Evolutionary conservation across 1,284 basidiomycete species (phyloP).

Genomic region (Stereum hirsutum): DNA sequence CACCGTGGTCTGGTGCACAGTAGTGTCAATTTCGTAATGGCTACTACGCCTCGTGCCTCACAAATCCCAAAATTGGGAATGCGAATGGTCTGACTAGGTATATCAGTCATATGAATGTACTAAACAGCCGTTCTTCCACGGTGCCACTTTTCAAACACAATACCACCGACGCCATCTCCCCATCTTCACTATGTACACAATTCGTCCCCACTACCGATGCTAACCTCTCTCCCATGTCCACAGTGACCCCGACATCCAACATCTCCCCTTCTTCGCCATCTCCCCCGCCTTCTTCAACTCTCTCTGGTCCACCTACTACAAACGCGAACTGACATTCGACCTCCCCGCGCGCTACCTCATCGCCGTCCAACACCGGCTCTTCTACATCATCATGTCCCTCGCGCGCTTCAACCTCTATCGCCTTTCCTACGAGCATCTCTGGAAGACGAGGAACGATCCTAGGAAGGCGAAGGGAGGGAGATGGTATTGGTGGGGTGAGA

Average conservation of each 20-base stretch:
- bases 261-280: slow-evolving; percentile 96
- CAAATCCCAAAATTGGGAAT: too few species aligned
- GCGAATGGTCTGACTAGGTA: too few species aligned
- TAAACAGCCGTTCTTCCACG: too few species aligned
- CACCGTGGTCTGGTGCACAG: too few species aligned
- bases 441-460: slow-evolving; percentile 52
- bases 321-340: slow-evolving; percentile 81
- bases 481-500: slow-evolving; percentile 70
- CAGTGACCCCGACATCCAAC: slow-evolving; percentile 93
- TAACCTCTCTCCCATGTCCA: slow-evolving; percentile 17
- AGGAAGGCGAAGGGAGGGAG: slow-evolving; percentile 49
- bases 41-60: too few species aligned
- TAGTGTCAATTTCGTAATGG: too few species aligned
- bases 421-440: slow-evolving; percentile 77
- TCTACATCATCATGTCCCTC: slow-evolving; percentile 88
- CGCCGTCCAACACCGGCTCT: slow-evolving; percentile 83
- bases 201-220: not conserved
- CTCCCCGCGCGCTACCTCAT: slow-evolving; percentile 60
- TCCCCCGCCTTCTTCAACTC: slow-evolving; percentile 79
- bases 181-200: slow-evolving; percentile 5
- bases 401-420: slow-evolving; percentile 95
- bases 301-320: slow-evolving; percentile 94
- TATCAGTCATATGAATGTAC: too few species aligned
- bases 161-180: too few species aligned
- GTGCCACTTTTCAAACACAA: too few species aligned